Base-by-base conservation (phyloP, 176 grass and related monocot species). In the Poa annua region DNA sequence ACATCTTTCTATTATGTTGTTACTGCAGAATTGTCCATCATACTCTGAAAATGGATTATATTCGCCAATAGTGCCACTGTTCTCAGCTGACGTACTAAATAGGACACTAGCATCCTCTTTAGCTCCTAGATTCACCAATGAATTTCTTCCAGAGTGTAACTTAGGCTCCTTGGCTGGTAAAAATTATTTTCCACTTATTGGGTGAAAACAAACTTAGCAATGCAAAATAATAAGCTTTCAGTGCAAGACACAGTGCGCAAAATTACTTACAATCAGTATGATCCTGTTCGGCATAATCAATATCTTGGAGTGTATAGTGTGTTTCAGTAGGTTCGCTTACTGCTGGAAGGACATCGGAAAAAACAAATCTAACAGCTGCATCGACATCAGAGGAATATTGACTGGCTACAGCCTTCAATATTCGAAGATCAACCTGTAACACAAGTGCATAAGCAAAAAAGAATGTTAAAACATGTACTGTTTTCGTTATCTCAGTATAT, bases 361-460 rank as follows among this genome's bases (percentile, higher is more conserved):
- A 77, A 53, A 94, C 86, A 82, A 91, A 94, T 89, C 88, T 86
- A 55, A 88, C 92, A 81, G 89, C 92, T 71, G 86, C 78, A 62
- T 91, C 86, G 56, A 91, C 36, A 83, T 94, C 92, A 69, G 75
- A 77, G 54, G 80, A 87, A 81, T 94, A 80, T 53, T 94, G 82
- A 80, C 80, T 94, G 33, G 92, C 89, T 70, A 94, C 89, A 78
- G 83, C 86, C 65, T 85, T 94, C 68, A 94, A 39, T 84, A 94
- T 94, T 66, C 89, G 86, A 44, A 88, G 53, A 91, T 94, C 92
- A 80, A 94, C 74, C 92, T 94, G 66, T 29, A 85, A 48, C 50
- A 67, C 5, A 85, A 85, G 73, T 59, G 62, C 54, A 66, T 36
- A 21, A 54, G 33, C 11, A 66, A 65, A 54, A 47, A 12, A 65